phyloP scores from a whole-genome alignment of 164 flowering plant species.

The Amborella trichopoda region DNA sequence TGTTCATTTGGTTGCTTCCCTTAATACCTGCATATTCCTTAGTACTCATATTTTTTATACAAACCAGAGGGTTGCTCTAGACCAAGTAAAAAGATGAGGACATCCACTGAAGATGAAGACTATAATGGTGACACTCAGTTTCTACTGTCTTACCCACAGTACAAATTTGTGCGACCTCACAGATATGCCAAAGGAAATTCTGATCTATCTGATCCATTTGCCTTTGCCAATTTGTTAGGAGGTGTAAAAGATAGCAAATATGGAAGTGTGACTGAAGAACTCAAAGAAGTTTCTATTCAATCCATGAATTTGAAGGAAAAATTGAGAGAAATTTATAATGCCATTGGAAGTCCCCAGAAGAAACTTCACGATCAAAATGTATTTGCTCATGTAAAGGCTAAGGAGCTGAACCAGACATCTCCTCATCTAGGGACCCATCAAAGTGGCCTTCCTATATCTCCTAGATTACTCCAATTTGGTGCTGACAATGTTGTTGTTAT shows the following conservation, averaged over 20 bases:
- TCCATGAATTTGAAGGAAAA: conserved; percentile 6
- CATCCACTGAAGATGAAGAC: no score
- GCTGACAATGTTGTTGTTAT: neutral
- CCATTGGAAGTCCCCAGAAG: neutral
- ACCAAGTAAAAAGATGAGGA: no score
- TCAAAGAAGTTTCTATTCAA: conserved; percentile 18
- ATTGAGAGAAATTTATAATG: conserved; percentile 5
- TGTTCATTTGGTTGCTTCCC: no score
- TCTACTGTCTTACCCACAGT: no score
- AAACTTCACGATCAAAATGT: conserved; percentile 1
- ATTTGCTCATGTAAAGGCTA: neutral
- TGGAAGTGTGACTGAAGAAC: conserved; percentile 40
- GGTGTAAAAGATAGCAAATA: conserved; percentile 18
- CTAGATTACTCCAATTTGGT: conserved; percentile 1
- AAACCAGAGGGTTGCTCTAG: no score
- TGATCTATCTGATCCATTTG: no score
- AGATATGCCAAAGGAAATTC: no score
- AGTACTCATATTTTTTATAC: no score
- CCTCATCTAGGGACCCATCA: neutral
- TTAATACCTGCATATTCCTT: no score
- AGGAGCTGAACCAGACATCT: neutral
- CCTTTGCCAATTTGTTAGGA: conserved; percentile 13
- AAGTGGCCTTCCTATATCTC: neutral
- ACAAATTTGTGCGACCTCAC: no score
- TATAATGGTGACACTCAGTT: no score